These are phyloP conservation scores for Penicillium sp. DNA, from an alignment of 2,329 filamentous ascomycete genomes.

Conservation along the genomic window DNA sequence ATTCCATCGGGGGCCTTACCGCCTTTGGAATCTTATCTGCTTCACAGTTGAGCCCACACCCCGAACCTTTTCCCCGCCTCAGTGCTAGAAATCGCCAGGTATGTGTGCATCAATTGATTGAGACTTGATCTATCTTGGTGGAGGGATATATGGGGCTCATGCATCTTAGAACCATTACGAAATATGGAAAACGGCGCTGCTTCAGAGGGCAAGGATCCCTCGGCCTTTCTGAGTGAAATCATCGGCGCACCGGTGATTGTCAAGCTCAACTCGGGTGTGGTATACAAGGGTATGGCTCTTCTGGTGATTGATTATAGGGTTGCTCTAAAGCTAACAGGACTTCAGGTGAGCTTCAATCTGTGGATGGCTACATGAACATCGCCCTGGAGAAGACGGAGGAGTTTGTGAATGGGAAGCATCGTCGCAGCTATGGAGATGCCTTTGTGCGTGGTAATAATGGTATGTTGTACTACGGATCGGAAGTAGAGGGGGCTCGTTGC, in stretches of 20 bases:
- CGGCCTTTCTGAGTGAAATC: conserved; percentile 87
- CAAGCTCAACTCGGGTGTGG: conserved; percentile 96
- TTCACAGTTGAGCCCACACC: neutral
- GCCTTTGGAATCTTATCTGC: conserved; percentile 5
- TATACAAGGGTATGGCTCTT: conserved; percentile 73
- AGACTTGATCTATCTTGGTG: no score
- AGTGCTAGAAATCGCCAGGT: neutral
- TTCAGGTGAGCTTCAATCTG: conserved; percentile 85
- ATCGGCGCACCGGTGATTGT: conserved; percentile 91
- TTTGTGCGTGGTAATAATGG: conserved; percentile 97
- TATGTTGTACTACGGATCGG: conserved; percentile 34
- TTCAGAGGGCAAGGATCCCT: conserved; percentile 80
- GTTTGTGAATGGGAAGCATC: conserved; percentile 76
- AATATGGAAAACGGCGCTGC: conserved; percentile 69
- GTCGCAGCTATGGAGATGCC: conserved; percentile 82
- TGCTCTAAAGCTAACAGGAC: neutral
- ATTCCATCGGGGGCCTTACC: neutral
- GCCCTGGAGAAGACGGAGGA: conserved; percentile 93
- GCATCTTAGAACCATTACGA: neutral
- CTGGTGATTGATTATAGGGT: neutral
- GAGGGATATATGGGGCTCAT: no score
- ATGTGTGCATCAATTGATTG: neutral
- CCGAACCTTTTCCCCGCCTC: conserved; percentile 3
- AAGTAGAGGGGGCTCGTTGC: no score
- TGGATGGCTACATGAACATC: conserved; percentile 99